Conservation (phyloP, 371 early-diverging fungal species). For the Mortierella sp. region DNA sequence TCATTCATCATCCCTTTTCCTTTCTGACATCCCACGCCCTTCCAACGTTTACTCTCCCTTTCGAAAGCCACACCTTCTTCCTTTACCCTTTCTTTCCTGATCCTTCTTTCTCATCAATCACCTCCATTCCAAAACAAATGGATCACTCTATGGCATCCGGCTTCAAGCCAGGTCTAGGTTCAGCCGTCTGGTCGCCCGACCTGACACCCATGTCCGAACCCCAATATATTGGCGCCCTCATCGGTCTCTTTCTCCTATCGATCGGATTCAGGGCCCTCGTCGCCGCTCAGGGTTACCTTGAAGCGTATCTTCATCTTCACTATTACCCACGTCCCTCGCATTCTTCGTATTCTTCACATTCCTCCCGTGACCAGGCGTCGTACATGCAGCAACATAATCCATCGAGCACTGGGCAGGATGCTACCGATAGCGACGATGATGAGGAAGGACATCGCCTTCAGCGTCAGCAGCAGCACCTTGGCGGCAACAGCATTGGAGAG, state of each 20-base stretch:
- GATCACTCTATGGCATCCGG: constrained; percentile 32
- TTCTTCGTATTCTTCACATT: background rate
- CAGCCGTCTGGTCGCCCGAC: constrained; percentile 37
- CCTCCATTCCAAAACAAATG: constrained; percentile 7
- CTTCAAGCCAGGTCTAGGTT: constrained; percentile 37
- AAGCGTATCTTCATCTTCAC: constrained; percentile 57
- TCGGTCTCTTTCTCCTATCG: constrained; percentile 67
- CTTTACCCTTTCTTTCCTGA: background rate
- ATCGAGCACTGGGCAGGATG: background rate
- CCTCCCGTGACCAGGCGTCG: background rate
- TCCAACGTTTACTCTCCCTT: background rate
- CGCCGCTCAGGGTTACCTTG: constrained; percentile 66
- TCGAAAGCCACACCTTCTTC: background rate
- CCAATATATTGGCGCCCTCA: constrained; percentile 69
- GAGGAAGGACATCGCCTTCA: background rate
- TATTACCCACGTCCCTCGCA: constrained; percentile 34
- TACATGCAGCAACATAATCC: background rate
- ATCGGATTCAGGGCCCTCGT: constrained; percentile 64
- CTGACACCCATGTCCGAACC: constrained; percentile 59
- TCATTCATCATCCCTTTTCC: constrained; percentile 6
- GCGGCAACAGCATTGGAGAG: background rate
- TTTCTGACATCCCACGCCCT: background rate
- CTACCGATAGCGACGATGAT: background rate
- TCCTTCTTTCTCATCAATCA: background rate
- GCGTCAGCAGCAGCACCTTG: background rate